Percentiles rank a stretch among this genome's conserved stretches.
phyloP scores from a whole-genome alignment of 169 alveolate species.

The Haemoproteus tartakovskyi region DNA sequence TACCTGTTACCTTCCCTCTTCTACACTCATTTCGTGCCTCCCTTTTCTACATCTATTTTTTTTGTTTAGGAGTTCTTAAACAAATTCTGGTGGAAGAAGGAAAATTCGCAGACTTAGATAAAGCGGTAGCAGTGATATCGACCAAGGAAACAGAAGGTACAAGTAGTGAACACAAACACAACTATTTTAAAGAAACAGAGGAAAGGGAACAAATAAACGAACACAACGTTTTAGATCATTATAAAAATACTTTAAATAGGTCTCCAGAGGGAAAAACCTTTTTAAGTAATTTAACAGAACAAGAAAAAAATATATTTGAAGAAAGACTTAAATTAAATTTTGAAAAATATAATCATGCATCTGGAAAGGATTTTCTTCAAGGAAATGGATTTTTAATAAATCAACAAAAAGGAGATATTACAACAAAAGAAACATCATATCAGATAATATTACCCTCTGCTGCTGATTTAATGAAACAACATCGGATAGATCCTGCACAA shows the following conservation, averaged over 20 bases:
- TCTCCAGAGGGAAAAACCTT: constrained; percentile 15
- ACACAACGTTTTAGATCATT: constrained; percentile 17
- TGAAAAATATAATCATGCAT: constrained; percentile 21
- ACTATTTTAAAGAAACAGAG: not conserved
- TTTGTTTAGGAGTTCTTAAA: constrained; percentile 19
- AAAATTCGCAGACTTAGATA: constrained; percentile 28
- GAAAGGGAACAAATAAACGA: constrained; percentile 16
- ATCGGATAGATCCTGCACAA: constrained; percentile 26
- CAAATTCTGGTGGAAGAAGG: constrained; percentile 40
- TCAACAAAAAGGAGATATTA: too few species aligned
- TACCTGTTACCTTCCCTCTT: not conserved
- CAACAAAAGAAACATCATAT: too few species aligned
- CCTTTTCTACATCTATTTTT: too few species aligned
- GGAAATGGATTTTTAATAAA: not conserved
- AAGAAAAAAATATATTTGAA: constrained; percentile 17
- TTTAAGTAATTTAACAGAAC: constrained; percentile 20
- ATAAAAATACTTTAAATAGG: constrained; percentile 1
- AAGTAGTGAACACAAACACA: not conserved
- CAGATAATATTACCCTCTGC: constrained; percentile 60
- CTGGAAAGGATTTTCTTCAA: constrained; percentile 7
- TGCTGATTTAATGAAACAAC: constrained; percentile 28
- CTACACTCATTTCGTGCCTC: not conserved
- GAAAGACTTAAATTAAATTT: constrained; percentile 42
- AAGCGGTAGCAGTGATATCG: constrained; percentile 44
- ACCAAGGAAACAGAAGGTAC: not conserved